phyloP scores from a whole-genome alignment of 768 basidiomycete genomes.

The Lentinula edodes region DNA sequence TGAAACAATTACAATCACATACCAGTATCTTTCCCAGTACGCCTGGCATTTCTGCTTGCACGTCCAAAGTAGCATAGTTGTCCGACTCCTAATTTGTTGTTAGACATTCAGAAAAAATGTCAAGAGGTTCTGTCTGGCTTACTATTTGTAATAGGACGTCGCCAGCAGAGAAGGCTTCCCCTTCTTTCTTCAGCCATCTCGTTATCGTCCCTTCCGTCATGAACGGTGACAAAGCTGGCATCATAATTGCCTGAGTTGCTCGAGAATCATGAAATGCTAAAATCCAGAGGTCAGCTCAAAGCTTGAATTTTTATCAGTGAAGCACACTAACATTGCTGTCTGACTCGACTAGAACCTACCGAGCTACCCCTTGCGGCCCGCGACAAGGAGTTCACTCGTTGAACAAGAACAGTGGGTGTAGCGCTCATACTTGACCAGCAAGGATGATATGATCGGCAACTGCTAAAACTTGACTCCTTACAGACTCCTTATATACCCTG shows the following conservation, averaged over 20 bases:
- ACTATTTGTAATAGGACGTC: constrained; percentile 79
- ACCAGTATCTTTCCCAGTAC: constrained; percentile 83
- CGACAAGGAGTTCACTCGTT: constrained; percentile 4
- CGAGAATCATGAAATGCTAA: constrained; percentile 6
- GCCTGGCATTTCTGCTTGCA: constrained; percentile 88
- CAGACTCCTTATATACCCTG: background rate
- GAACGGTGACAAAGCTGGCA: constrained; percentile 90
- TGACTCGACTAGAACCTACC: constrained; percentile 1
- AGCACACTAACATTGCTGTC: constrained; percentile 1
- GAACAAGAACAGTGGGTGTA: constrained; percentile 1
- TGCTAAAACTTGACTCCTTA: background rate
- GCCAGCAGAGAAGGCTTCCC: constrained; percentile 63
- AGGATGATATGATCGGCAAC: background rate
- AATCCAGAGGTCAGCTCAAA: background rate
- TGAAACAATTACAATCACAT: constrained; percentile 17
- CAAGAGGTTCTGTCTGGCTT: constrained; percentile 12
- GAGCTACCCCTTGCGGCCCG: constrained; percentile 1
- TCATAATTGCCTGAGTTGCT: constrained; percentile 32
- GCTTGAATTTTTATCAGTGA: background rate
- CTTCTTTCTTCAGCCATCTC: constrained; percentile 75
- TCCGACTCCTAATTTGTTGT: constrained; percentile 28
- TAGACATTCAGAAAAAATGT: background rate
- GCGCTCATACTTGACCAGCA: constrained; percentile 8
- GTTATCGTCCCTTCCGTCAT: constrained; percentile 83
- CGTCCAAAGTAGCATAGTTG: constrained; percentile 79